Percentiles rank a stretch among this genome's conserved stretches.
Evolutionary conservation across 2,329 filamentous ascomycete species (phyloP).

Genomic region (Hymenoscyphus occultus): DNA sequence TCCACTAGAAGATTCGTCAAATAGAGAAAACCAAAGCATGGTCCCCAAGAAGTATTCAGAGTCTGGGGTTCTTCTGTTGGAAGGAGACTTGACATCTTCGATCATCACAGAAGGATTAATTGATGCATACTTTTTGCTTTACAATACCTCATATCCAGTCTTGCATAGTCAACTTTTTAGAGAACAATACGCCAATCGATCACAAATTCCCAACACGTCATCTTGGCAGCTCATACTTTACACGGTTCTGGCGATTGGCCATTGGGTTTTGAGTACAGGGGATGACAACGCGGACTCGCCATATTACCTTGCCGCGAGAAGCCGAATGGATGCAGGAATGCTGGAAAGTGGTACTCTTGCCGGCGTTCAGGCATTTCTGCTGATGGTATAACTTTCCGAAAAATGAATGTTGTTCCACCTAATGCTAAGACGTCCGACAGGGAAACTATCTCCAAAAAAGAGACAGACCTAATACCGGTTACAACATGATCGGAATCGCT

Average conservation of each 20-base stretch:
- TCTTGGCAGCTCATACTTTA: constrained; percentile 39
- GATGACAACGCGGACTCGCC: constrained; percentile 21
- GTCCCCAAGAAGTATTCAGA: constrained; percentile 13
- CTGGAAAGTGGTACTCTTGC: constrained; percentile 21
- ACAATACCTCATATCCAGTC: constrained; percentile 26
- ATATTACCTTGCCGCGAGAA: constrained; percentile 21
- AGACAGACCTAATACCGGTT: constrained; percentile 50
- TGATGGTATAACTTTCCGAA: constrained; percentile 14
- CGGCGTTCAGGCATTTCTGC: constrained; percentile 21
- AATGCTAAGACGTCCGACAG: constrained; percentile 1
- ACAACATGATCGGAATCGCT: constrained; percentile 51
- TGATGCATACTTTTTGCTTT: constrained; percentile 26
- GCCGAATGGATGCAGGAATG: constrained; percentile 19
- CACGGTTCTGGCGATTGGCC: constrained; percentile 41
- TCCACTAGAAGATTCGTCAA: constrained; percentile 12
- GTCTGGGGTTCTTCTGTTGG: constrained; percentile 14
- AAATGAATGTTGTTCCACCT: neutral
- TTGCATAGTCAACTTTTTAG: constrained; percentile 23
- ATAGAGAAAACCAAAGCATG: constrained; percentile 15
- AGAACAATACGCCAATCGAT: constrained; percentile 32
- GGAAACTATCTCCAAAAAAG: constrained; percentile 48
- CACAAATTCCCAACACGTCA: constrained; percentile 16
- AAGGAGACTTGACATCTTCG: constrained; percentile 26
- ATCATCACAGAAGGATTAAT: constrained; percentile 29
- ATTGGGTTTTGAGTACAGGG: constrained; percentile 31